Conservation (phyloP, 805 yeast species). For the Candida jianshihensis region DNA sequence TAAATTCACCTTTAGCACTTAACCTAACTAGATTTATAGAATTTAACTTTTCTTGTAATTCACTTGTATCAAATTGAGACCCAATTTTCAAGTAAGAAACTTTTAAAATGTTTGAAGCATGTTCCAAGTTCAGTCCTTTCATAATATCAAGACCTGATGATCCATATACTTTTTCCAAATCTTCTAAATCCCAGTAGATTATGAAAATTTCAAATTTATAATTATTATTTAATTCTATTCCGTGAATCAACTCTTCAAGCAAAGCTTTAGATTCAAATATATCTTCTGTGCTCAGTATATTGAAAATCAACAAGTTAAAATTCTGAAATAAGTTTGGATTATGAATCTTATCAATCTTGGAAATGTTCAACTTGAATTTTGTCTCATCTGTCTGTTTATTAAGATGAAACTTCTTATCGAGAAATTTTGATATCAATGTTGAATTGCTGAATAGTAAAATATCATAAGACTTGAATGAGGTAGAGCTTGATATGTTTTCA, state of each 20-base stretch:
- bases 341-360: constrained; percentile 17
- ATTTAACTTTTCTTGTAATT: constrained; percentile 20
- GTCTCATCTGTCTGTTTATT: no score
- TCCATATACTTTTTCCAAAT: constrained; percentile 16
- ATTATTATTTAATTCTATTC: constrained; percentile 27
- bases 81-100: constrained; percentile 25
- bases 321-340: constrained; percentile 21
- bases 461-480: constrained; percentile 3
- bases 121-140: constrained; percentile 22
- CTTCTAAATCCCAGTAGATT: constrained; percentile 34
- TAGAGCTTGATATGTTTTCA: constrained; percentile 3
- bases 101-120: constrained; percentile 21
- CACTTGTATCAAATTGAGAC: constrained; percentile 18
- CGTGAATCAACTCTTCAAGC: constrained; percentile 28
- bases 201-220: constrained; percentile 27
- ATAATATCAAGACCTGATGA: constrained; percentile 25
- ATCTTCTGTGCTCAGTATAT: constrained; percentile 29
- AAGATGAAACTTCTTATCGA: constrained; percentile 27
- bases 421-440: constrained; percentile 26
- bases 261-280: constrained; percentile 22
- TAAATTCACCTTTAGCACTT: constrained; percentile 29
- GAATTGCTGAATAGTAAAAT: constrained; percentile 11
- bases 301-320: constrained; percentile 29
- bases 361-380: constrained; percentile 16
- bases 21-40: constrained; percentile 14